Evolutionary conservation across 2,329 filamentous ascomycete genomes (phyloP).

Genomic region (Trichophyton benhamiae): DNA sequence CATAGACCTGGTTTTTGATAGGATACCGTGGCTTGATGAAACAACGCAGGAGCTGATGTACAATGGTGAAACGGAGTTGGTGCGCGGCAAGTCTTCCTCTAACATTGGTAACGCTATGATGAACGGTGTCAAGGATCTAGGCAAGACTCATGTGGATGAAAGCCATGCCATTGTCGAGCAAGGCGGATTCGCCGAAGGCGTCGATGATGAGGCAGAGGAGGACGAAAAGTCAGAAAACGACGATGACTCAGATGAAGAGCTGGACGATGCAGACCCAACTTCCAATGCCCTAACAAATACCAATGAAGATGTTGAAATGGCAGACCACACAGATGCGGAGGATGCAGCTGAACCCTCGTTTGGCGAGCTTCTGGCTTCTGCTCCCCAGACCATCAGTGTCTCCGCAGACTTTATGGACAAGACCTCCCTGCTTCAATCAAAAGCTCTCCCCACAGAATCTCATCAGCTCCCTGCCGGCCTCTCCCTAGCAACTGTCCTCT

Average conservation of each 20-base stretch:
- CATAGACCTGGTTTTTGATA: constrained; percentile 39
- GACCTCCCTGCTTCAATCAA: constrained; percentile 25
- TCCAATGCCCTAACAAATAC: constrained; percentile 4
- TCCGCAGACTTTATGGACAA: constrained; percentile 37
- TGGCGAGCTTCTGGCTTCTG: constrained; percentile 64
- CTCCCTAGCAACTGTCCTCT: constrained; percentile 82
- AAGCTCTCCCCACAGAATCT: constrained; percentile 35
- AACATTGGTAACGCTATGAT: constrained; percentile 37
- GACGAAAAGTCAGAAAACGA: constrained; percentile 22
- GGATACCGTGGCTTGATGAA: constrained; percentile 35
- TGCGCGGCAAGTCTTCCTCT: constrained; percentile 32
- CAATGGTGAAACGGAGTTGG: constrained; percentile 34
- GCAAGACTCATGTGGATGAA: constrained; percentile 45
- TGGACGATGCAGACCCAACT: constrained; percentile 9
- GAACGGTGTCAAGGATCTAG: constrained; percentile 41
- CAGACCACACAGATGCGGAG: constrained; percentile 29
- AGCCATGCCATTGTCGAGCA: constrained; percentile 42
- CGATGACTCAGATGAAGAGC: constrained; percentile 15
- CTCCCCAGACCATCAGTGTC: constrained; percentile 65
- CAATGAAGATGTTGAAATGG: constrained; percentile 22
- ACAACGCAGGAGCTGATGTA: constrained; percentile 34
- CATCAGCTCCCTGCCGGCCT: constrained; percentile 56
- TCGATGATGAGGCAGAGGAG: constrained; percentile 21
- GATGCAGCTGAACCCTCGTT: constrained; percentile 57
- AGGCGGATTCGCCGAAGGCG: constrained; percentile 36